Percentiles rank a stretch among this genome's conserved stretches.
phyloP scores from a whole-genome alignment of 225 moss, liverwort and hornwort genomes.

The Bryum argenteum region DNA sequence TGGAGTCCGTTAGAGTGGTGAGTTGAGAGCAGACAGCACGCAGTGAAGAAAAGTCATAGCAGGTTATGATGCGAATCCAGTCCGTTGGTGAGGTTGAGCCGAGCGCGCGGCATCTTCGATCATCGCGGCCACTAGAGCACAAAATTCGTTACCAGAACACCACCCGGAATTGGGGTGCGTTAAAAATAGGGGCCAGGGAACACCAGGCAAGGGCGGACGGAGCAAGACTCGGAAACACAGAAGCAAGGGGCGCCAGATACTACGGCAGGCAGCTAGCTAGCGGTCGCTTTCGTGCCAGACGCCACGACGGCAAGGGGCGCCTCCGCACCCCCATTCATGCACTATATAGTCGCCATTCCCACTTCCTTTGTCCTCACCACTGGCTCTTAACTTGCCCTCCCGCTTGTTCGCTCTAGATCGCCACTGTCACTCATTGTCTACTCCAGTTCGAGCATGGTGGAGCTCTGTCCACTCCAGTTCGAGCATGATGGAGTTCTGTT shows the following conservation, averaged over 20 bases:
- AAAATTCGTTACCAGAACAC: conserved; percentile 38
- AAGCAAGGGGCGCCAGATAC: conserved; percentile 20
- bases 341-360: conserved; percentile 44
- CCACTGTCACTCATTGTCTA: too few relatives aligned
- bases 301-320: not conserved
- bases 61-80: not conserved
- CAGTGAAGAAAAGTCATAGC: not conserved
- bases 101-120: not conserved
- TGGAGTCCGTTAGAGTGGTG: too few relatives aligned
- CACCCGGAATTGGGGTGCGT: conserved; percentile 7
- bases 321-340: conserved; percentile 7
- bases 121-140: conserved; percentile 23
- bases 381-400: not conserved
- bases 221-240: conserved; percentile 16
- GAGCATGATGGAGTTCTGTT: too few relatives aligned
- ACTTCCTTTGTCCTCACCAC: not conserved
- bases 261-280: not conserved
- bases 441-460: too few relatives aligned
- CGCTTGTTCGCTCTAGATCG: not conserved
- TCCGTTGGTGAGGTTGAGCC: not conserved
- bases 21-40: too few relatives aligned
- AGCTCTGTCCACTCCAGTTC: too few relatives aligned
- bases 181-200: conserved; percentile 29
- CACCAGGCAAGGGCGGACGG: conserved; percentile 14
- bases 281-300: conserved; percentile 14